Base-by-base conservation (phyloP, 2,329 filamentous ascomycete species). In the Neonectria ditissima region DNA sequence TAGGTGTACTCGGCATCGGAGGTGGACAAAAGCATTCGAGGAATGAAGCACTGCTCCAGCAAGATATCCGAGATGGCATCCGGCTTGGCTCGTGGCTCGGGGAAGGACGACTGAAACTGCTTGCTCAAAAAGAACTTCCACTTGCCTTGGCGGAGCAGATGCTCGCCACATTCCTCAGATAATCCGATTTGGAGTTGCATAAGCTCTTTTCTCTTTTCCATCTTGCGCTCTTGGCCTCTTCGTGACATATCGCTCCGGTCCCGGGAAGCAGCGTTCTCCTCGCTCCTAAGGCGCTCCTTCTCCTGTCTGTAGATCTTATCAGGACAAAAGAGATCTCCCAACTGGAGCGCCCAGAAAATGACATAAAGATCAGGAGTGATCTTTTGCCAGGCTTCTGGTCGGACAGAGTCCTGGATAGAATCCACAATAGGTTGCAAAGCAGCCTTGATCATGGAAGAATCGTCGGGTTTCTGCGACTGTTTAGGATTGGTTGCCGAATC, bases 11-110 rank as follows among this genome's bases (percentile, higher is more conserved):
- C 93, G 0, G 95, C 92, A 76, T 99, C 96, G 53, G 92, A 86
- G 1, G 93, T 89, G 0, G 94, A 97, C 30, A 97, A 83, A 26
- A 96, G 85, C 18, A 97, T 84, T 44, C 96, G 91, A 10, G 96
- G 96, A n/a, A 98, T 80, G 69, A 99, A 89, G 76, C 96, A 99
- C 72, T 97, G 91, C 78, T 98, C 94, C 10, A 99, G 86, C 18
- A 99, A 81, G 4, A 88, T 86, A 71, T 94, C 89, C 55, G 95
- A 92, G 5, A 97, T 84, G 8, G 82, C 83, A 62, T 91, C 89
- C 41, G 86, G 81, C 71, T 89, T 91, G 22, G 86, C 82, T 63
- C 87, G 85, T 67, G 89, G 84, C 10, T 87, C 85, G 5, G 86
- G 86, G 76, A 98, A 97, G 89, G 94, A 97, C 59, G 85, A 80